phyloP scores from a whole-genome alignment of 2,329 filamentous ascomycete species.

The Chrysoporthe austroafricana region DNA sequence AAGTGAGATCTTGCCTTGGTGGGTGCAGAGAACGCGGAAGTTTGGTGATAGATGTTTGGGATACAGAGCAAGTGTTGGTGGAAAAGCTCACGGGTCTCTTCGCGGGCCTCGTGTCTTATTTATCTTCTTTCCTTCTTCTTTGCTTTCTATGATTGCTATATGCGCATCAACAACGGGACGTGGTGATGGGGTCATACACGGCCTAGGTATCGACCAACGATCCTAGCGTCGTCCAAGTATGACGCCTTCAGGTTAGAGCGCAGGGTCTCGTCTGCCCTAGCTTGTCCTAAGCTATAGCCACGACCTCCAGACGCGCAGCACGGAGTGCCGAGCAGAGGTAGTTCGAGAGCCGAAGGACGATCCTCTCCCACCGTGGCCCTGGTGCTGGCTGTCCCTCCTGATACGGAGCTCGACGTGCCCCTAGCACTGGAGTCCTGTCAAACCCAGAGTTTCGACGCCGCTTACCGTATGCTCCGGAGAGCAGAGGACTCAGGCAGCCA shows the following conservation, averaged over 20 bases:
- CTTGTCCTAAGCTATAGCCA: not conserved
- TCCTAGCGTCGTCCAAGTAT: not conserved
- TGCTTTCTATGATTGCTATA: not conserved
- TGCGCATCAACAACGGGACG: not conserved
- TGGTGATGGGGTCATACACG: not conserved
- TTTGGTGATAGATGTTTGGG: no score
- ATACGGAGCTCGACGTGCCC: no score
- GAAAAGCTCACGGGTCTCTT: no score
- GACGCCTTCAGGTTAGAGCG: not conserved
- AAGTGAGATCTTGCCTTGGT: no score
- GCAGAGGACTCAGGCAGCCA: not conserved
- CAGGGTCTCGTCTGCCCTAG: not conserved
- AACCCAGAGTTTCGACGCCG: not conserved
- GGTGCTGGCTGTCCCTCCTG: no score
- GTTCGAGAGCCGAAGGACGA: not conserved
- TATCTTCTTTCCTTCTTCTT: no score
- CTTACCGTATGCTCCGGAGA: not conserved
- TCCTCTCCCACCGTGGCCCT: not conserved
- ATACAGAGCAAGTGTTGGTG: no score
- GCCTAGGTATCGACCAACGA: not conserved
- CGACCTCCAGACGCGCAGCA: not conserved
- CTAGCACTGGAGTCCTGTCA: not conserved
- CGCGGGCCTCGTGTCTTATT: no score
- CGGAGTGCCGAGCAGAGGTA: not conserved
- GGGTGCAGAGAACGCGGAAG: no score